Base-by-base conservation (phyloP, 2,329 filamentous ascomycete species). In the Diplodia mutila region DNA sequence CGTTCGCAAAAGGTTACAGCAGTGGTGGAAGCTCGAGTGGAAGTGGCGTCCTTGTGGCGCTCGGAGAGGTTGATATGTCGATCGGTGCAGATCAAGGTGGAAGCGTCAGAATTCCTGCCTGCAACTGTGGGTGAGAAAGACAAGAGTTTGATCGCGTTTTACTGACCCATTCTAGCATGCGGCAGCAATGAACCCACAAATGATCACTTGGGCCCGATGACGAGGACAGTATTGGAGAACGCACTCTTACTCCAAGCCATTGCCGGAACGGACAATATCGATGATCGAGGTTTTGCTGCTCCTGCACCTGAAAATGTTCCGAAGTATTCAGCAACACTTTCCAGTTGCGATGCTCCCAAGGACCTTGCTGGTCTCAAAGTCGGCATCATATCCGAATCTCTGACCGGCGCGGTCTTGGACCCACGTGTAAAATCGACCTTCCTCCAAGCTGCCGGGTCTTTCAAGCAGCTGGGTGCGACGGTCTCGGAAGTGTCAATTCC, bases 401-500 rank as follows among this genome's bases (percentile, higher is more conserved):
- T 78, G 14, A 69, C 68, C 1, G 67, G 70, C 8, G 70, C 75
- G 1, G 72, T 79, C 1, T 74, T 83, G 2, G 79, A 81, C 65
- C 74, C 78, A 4, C 75, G 73, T 16, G 82, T 85, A 4, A 79
- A 73, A 42, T 70, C 77, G 0, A 76, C 77, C 0, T 82, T 87
- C 16, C 73, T 78, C n/a, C 69, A 72, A 2, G 83, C 86, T 0
- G 78, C 78, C 0, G 72, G 75, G 1, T 78, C 75, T 23, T 80
- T 86, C 66, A 69, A 75, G 46, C 73, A 77, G 0, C 76, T 87
- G 0, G 85, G 85, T 0, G 85, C 85, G 4, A 77, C 70, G 0
- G 78, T 87, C 0, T 80, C 82, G 32, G 81, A 86, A 61, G 76
- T 87, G 1, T 85, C 83, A 0, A 76, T 87, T 12, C 85, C 85